Base-by-base conservation (phyloP, 495 filamentous ascomycete species). In the Copromyces sp. region DNA sequence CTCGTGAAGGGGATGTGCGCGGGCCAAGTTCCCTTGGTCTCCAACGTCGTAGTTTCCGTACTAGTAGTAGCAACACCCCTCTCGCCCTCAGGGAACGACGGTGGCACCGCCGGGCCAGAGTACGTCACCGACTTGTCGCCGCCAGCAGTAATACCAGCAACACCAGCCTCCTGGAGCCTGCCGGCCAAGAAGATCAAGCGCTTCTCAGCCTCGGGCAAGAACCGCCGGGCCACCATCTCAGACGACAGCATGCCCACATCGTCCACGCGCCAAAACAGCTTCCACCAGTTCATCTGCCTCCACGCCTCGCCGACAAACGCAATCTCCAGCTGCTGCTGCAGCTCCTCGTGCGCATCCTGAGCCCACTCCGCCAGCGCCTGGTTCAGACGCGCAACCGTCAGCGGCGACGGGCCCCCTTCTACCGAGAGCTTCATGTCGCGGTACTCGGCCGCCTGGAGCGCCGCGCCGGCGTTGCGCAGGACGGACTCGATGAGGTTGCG, bases 211-310 rank as follows among this genome's bases (percentile, higher is more conserved):
- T 86, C 84, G 3, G 86, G 84, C 4, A 99, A 87, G 81, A 94
- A 97, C n/a, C 85, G 84, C 68, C 84, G 86, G 42, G 88, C 85
- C 4, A 98, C 80, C 70, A 97, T 89, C 73, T 96, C 92, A 3
- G 89, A 89, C 2, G 91, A 87, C 68, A 95, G 88, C 86, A 93
- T 90, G 39, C 87, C 85, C 45, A 99, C 93, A 75, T 98, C 95
- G 79, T 98, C 95, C 65, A 93, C 93, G 14, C 91, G 90, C 93
- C 94, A 98, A 77, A 97, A 90, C 14, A 99, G 88, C 78, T 96
- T 97, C 92, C 93, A 98, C 95, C 95, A 99, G 11, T 87, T 86
- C 2, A 97, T 83, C 20, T 88, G 90, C 3, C 85, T 84, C 95
- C 95, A 98, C 37, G 86, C 81, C 45, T 82, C 84, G 44, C 88